Base-by-base conservation (phyloP, 2,329 filamentous ascomycete genomes). In the Colletotrichum camelliae region DNA sequence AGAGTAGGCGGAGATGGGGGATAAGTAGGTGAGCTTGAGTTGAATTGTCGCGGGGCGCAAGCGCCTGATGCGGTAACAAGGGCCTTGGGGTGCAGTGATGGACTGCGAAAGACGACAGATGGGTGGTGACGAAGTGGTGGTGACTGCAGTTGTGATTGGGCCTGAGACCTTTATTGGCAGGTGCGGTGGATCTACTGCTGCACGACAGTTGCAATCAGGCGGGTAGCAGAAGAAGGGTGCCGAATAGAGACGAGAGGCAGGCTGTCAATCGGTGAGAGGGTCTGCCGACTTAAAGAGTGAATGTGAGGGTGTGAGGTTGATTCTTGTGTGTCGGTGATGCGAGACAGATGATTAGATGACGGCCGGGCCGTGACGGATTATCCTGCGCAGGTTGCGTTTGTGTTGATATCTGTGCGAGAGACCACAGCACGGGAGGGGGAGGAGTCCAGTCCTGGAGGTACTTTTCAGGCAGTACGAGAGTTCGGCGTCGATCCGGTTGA, bases 371-470 rank as follows among this genome's bases (percentile, higher is more conserved):
- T 75, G 64, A 69, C 65, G 62, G 67, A 62, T 48, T 61, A 57
- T 67, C 60, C 52, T 70, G 52, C 52, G 39, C 52, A n/a, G 24
- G 37, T 27, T 66, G 64, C 13, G 43, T 52, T 21, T 37, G 35
- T 29, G 60, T 67, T 65, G 24, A n/a, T 27, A 43, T 52, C 37
- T 67, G 70, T 70, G 74, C 55, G 64, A 67, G 35, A 33, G 27
- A 29, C 43, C 21, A 69, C 72, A 75, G 66, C 55, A 39, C 43
- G 35, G 60, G 70, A 61, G 67, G 76, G 77, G 67, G 67, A 77
- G 77, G 67, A 80, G 69, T 74, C 77, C 75, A 77, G 78, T 78
- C 77, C 61, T 61, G 43, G 58, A 52, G 52, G 55, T 67, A 72
- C 37, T 52, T 71, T 18, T 24, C 6, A 33, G 37, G 31, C 13